Percentiles rank a stretch among this genome's conserved stretches.
These are phyloP conservation scores for Pseudopyrenochaeta lycopersici DNA, from an alignment of 2,329 filamentous ascomycete species.

Conservation along the genomic window DNA sequence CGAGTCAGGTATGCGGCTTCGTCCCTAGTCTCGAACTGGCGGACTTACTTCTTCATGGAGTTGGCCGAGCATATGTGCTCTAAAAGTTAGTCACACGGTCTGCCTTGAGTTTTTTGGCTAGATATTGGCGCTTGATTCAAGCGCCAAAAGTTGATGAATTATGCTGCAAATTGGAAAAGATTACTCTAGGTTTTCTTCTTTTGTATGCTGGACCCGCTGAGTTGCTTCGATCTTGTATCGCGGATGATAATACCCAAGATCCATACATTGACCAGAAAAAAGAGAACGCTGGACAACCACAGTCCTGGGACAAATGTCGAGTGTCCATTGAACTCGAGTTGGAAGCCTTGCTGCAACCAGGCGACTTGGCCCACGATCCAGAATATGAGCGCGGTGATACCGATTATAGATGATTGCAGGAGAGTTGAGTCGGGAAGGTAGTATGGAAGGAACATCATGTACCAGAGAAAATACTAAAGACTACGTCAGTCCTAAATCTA, in stretches of 20 bases:
- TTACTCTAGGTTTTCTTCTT: too few relatives aligned
- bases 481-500: not conserved
- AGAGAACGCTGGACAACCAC: slow-evolving; percentile 76
- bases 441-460: slow-evolving; percentile 90
- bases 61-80: too few relatives aligned
- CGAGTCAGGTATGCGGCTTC: too few relatives aligned
- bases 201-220: too few relatives aligned
- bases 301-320: slow-evolving; percentile 88
- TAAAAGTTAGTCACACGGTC: too few relatives aligned
- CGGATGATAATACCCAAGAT: slow-evolving; percentile 81
- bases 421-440: slow-evolving; percentile 86
- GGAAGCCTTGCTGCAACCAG: slow-evolving; percentile 62
- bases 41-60: too few relatives aligned
- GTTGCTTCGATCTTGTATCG: slow-evolving; percentile 58
- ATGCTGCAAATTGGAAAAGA: too few relatives aligned
- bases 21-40: too few relatives aligned
- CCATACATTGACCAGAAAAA: slow-evolving; percentile 89
- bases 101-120: too few relatives aligned
- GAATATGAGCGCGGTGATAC: slow-evolving; percentile 69
- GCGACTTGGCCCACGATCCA: slow-evolving; percentile 78
- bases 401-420: slow-evolving; percentile 66
- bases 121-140: too few relatives aligned
- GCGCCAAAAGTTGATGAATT: too few relatives aligned
- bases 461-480: slow-evolving; percentile 94
- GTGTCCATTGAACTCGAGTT: slow-evolving; percentile 68